Base-by-base conservation (phyloP, 1,284 basidiomycete species). In the Irpex lacteus region DNA sequence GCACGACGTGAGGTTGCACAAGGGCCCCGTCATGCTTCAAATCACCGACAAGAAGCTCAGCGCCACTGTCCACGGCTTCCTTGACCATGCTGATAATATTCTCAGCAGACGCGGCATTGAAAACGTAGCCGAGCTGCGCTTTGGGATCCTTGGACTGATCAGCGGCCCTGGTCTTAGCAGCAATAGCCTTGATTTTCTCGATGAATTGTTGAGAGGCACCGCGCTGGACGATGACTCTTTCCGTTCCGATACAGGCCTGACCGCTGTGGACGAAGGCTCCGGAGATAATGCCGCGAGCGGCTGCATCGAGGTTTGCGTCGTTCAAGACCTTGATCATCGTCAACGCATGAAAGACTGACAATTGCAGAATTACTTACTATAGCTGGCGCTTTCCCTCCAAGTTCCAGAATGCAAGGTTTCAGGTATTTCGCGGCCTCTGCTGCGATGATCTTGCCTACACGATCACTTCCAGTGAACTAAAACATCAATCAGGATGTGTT, bases 371-470 rank as follows among this genome's bases (percentile, higher is more conserved):
- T 1, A n/a, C 79, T 62, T 66, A 92, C 83, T 58, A 91, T 81
- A 3, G 85, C 83, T 9, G 91, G 90, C n/a, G 87, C 85, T 74
- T 93, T 93, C 32, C 91, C 90, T 36, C 91, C 90, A 6, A 92
- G 82, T 76, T 89, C 90, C 36, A 92, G 78, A 0, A 91, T 84
- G 62, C 85, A 87, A 6, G 91, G 87, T 65, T 91, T 92, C 13
- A 93, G 80, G 67, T 89, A 80, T 71, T 90, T 90, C 15, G 89
- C 90, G 1, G 89, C 89, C 68, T 91, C 90, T 5, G 77, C 77
- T 4, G 90, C 90, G 56, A 93, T 82, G 63, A 92, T 86, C 69
- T 81, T 83, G 13, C 90, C 91, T 13, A 93, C 87, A 38, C 81
- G 81, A 60, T 87, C 85, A 56, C 87, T 88, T 7, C 91, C 91